Conservation (phyloP, 495 filamentous ascomycete species). For the Echria macrotheca region DNA sequence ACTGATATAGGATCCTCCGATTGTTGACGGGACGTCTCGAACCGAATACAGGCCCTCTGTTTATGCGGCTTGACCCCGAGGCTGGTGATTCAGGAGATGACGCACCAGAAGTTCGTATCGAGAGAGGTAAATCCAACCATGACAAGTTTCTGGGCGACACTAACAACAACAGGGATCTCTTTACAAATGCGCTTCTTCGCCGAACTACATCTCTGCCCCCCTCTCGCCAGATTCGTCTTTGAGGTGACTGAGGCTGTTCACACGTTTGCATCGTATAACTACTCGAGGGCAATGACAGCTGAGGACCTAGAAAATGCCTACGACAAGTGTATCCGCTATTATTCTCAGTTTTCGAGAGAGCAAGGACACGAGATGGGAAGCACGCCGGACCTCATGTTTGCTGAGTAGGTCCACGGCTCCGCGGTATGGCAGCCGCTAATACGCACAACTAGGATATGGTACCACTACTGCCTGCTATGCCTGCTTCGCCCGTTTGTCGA, state of each 20-base stretch:
- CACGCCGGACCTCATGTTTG: conserved; percentile 20
- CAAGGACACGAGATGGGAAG: neutral
- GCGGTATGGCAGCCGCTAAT: neutral
- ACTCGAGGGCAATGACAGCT: conserved; percentile 23
- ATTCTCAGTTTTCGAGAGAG: conserved; percentile 6
- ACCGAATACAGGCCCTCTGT: conserved; percentile 21
- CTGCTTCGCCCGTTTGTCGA: conserved; percentile 22
- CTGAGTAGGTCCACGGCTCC: conserved; percentile 14
- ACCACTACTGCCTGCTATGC: conserved; percentile 24
- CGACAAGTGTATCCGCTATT: conserved; percentile 17
- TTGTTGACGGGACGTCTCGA: conserved; percentile 26
- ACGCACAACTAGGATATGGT: conserved; percentile 20
- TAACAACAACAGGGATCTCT: conserved; percentile 15
- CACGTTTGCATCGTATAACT: conserved; percentile 24
- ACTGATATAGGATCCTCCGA: conserved; percentile 12
- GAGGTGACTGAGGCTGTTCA: conserved; percentile 23
- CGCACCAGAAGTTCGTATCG: conserved; percentile 17
- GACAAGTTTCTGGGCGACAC: neutral
- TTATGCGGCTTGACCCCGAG: conserved; percentile 21
- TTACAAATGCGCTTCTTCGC: conserved; percentile 23
- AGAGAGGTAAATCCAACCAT: conserved; percentile 17
- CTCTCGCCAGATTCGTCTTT: conserved; percentile 20
- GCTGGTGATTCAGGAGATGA: conserved; percentile 17
- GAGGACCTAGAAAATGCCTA: conserved; percentile 23
- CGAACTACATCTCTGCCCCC: conserved; percentile 19